These are phyloP conservation scores for Lichtheimia ornata DNA, from an alignment of 371 early-diverging fungal species.

Conservation along the genomic window DNA sequence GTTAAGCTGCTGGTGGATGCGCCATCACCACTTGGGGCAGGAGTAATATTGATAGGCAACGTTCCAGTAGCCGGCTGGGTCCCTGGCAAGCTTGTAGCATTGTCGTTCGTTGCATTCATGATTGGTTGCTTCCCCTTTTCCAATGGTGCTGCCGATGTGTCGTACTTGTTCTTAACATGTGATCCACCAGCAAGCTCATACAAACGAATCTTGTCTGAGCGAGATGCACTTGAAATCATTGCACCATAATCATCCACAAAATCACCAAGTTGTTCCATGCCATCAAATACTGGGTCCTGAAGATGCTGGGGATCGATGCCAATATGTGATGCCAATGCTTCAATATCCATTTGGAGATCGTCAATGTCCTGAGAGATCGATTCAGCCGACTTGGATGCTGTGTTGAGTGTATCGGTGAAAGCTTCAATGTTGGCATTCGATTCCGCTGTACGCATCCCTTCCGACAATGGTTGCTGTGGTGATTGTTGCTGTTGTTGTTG, in stretches of 20 bases:
- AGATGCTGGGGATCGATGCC: slow-evolving; percentile 33
- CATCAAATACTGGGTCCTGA: slow-evolving; percentile 13
- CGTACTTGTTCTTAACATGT: slow-evolving; percentile 12
- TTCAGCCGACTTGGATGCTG: slow-evolving; percentile 33
- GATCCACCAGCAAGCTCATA: slow-evolving; percentile 21
- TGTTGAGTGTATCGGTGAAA: slow-evolving; percentile 27
- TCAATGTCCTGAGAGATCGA: slow-evolving; percentile 39
- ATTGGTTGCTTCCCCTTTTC: slow-evolving; percentile 6
- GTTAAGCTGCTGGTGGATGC: no score
- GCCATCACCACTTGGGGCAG: no score
- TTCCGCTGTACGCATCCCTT: neutral
- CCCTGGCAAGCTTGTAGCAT: no score
- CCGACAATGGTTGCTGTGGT: neutral
- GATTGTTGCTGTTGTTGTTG: slow-evolving; percentile 6
- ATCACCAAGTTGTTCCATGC: neutral
- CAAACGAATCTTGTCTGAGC: slow-evolving; percentile 16
- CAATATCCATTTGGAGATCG: slow-evolving; percentile 33
- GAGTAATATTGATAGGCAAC: no score
- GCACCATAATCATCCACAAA: slow-evolving; percentile 12
- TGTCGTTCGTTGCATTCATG: no score
- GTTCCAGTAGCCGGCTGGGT: no score
- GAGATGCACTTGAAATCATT: slow-evolving; percentile 18
- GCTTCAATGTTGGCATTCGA: slow-evolving; percentile 12
- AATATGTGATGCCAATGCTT: slow-evolving; percentile 31
- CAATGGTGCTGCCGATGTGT: neutral